Evolutionary conservation across 148 eudicot genomes (phyloP), one percentile per base, ranked within the genome.

Genomic region (Chenopodium formosanum): DNA sequence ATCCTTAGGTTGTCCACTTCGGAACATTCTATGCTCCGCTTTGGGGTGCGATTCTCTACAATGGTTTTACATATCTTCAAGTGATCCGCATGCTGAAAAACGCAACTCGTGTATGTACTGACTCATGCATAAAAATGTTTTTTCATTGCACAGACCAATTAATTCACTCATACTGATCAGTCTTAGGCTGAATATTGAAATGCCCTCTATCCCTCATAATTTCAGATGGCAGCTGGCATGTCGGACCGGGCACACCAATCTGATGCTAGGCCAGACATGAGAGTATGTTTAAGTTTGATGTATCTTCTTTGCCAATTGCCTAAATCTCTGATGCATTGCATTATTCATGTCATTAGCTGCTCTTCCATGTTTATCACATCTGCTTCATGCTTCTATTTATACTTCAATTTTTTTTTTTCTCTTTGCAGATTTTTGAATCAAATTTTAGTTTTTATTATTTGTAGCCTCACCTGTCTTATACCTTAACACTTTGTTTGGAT

Each of bases 31-130:
- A 96, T 85, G 91, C 88, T 76, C 99, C 99, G 40, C 90, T 96
- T 23, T 96, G 99, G 99, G 98, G 98, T 82, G 99, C 99, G 62
- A 96, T 96, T 86, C 90, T 94, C 56, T 94, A 92, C 91, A 96
- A 96, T 80, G 97, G 95, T 48, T 79, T 92, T 79, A 94, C 98
- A 65, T 96, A 96, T 84, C 93, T 96, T 85, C 99, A 96, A 94
- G 99, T 96, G 85, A 96, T 96, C 78, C 95, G 97, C 77, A 96
- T 96, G 99, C 88, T 96, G 81, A 96, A 92, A 87, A 96, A 92
- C 77, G 99, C 94, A 66, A 89, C 98, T 9, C 94, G 98, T 76
- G 99, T 96, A 92, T 73, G 97, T 83, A 71, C 82, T 75, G 34
- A 10, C 75, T 75, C 47, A 1, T 80, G 9, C 62, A 16, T 2